These are phyloP conservation scores for Chiua virens DNA, from an alignment of 768 basidiomycete species.

Conservation along the genomic window DNA sequence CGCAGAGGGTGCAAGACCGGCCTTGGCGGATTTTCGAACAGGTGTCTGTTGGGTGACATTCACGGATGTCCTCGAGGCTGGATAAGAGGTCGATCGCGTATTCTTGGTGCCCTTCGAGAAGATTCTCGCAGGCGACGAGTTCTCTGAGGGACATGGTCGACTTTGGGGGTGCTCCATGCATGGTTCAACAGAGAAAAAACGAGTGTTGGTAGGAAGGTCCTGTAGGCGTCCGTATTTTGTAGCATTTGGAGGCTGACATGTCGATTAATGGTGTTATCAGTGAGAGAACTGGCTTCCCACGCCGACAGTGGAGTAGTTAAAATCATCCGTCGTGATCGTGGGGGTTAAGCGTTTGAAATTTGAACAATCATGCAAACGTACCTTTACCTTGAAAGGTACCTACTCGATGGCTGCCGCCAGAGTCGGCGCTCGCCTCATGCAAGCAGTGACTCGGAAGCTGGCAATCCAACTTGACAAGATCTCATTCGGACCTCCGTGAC, in stretches of 20 bases:
- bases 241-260: slow-evolving; percentile 9
- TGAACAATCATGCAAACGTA: no score
- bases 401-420: no score
- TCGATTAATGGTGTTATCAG: not conserved
- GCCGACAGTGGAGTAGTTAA: no score
- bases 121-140: slow-evolving; percentile 12
- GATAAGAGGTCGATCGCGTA: slow-evolving; percentile 12
- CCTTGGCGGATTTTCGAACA: slow-evolving; percentile 1
- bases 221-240: not conserved
- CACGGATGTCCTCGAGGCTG: slow-evolving; percentile 1
- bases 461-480: no score
- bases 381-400: no score
- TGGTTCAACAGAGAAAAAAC: not conserved
- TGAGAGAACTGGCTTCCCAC: no score
- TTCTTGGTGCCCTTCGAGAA: slow-evolving; percentile 10
- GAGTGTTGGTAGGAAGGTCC: no score
- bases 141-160: slow-evolving; percentile 12
- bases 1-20: slow-evolving; percentile 10
- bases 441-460: no score
- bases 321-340: no score
- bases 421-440: no score
- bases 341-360: no score
- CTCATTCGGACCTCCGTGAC: no score
- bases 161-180: not conserved
- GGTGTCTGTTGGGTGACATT: not conserved